A percentile compares a stretch with the other conserved stretches of the same genome.
These are phyloP conservation scores for Tremella mesenterica DNA, from an alignment of 768 basidiomycete genomes.

Conservation along the genomic window DNA sequence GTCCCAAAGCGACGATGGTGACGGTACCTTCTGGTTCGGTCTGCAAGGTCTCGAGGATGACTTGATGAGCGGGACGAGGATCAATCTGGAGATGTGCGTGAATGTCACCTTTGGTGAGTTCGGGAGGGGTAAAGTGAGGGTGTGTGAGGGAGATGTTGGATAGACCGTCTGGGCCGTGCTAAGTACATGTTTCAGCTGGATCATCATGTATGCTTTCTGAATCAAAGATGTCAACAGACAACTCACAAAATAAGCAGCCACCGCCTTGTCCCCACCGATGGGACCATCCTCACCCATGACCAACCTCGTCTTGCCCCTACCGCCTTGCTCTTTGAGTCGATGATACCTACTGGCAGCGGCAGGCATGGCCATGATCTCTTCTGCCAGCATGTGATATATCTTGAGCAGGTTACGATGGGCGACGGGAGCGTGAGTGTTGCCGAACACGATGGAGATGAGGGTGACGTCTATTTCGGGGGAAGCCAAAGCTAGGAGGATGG, in stretches of 20 bases:
- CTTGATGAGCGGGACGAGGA: slow-evolving; percentile 29
- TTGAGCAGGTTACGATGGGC: slow-evolving; percentile 65
- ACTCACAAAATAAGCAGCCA: slow-evolving; percentile 64
- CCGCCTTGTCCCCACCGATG: slow-evolving; percentile 61
- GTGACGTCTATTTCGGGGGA: slow-evolving; percentile 69
- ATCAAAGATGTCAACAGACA: background rate
- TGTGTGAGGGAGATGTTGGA: slow-evolving; percentile 44
- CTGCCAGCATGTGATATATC: slow-evolving; percentile 59
- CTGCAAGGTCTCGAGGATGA: slow-evolving; percentile 39
- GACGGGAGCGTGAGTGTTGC: slow-evolving; percentile 17
- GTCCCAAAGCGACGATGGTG: slow-evolving; percentile 43
- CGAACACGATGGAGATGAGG: slow-evolving; percentile 67
- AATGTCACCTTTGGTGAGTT: slow-evolving; percentile 1
- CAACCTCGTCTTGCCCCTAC: slow-evolving; percentile 54
- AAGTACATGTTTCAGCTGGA: background rate
- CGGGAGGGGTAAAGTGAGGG: slow-evolving; percentile 40
- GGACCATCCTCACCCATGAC: slow-evolving; percentile 59
- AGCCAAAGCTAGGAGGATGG: slow-evolving; percentile 39
- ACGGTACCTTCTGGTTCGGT: slow-evolving; percentile 35
- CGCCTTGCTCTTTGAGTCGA: slow-evolving; percentile 48
- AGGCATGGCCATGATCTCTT: slow-evolving; percentile 50
- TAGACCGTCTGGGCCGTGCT: slow-evolving; percentile 45
- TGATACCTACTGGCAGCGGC: slow-evolving; percentile 55
- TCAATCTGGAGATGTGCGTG: slow-evolving; percentile 36
- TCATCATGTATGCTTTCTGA: background rate